Base-by-base conservation (phyloP, 495 filamentous ascomycete species). In the Friedmanniomyces endolithicus region DNA sequence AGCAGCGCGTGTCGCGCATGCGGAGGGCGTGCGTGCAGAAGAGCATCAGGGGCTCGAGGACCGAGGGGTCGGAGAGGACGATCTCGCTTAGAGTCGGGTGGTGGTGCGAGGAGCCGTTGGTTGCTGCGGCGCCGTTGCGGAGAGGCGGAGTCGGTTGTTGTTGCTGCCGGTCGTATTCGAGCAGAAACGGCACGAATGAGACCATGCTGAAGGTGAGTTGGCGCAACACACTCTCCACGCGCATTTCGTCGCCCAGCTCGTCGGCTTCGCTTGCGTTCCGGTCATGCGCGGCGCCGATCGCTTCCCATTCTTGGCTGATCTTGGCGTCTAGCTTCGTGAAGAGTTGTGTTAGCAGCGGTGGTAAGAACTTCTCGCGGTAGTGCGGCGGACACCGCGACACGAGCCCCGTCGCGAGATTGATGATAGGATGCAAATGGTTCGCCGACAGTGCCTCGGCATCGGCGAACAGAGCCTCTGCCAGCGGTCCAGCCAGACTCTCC, bases 171-270 rank as follows among this genome's bases (percentile, higher is more conserved):
- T 58, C 55, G 52, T 50, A 58, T 65, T 95, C 90, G 11, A 96
- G 75, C 51, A 97, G 77, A 53, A 84, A 84, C 23, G 88, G 84
- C 41, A 95, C 86, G 76, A 96, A 85, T 56, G 90, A 82, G 12
- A 95, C 87, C 7, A 90, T 86, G 34, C 88, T 86, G 65, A 90
- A 88, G 0, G 92, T 95, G 46, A 97, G 74, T 55, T 94, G 87
- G n/a, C 92, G 81, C 31, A 99, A 74, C 24, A 97, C 92, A 67
- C 90, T 96, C 65, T 99, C 92, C 19, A 87, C 83, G 69, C 94
- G 95, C 92, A 99, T 99, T 72, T 99, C 94, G 59, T 94, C 86
- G 0, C 85, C 84, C 34, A 99, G 72, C 17, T 84, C 80, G 0
- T 77, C 76, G 11, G 79, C 80, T 27, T 80, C 73, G 56, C 78